Base-by-base conservation (phyloP, 2,329 filamentous ascomycete species). In the Monilinia fructigena region DNA sequence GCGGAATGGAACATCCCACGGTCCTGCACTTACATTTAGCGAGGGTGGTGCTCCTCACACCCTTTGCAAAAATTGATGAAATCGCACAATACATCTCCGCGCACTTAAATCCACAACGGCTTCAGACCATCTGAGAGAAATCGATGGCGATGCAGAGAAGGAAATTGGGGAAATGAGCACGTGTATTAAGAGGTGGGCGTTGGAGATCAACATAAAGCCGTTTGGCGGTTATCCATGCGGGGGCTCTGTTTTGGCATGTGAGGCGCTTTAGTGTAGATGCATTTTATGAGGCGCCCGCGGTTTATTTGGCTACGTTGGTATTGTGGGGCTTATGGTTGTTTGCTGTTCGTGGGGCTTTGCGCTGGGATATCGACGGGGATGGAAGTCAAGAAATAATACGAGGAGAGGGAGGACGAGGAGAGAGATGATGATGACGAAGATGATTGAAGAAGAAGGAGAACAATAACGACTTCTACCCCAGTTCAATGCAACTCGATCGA, bases 151-250 rank as follows among this genome's bases (percentile, higher is more conserved):
- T 11, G 28, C 14, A 4, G 53, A 68, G 35, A 8, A 48, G 2
- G 71, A 75, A 16, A 76, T 79, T 42, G 68, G 71, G 10, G 70
- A 67, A n/a, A 67, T 67, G 6, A 65, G 59, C 31, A 61, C 52
- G 12, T 64, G 80, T 55, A 77, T 84, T 50, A 77, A 78, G 59
- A 78, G 79, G 45, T 85, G 83, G 83, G 79, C 79, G 18, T 75
- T 77, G 23, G 77, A 66, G 82, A 85, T 70, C 81, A 83, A 68
- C 82, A 82, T 72, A 85, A 85, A 75, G 82, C 83, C 79, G 83
- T n/a, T 76, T 85, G 0, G 80, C 82, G n/a, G 78, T 83, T 47
- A 79, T 85, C 8, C 83, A 85, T 69, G 82, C 82, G 4, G 83
- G 82, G 3, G 79, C 79, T 4, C 73, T 81, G 0, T 81, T 84